These are phyloP conservation scores for Dioszegia aurantiaca DNA, from an alignment of 768 basidiomycete species.

Conservation along the genomic window DNA sequence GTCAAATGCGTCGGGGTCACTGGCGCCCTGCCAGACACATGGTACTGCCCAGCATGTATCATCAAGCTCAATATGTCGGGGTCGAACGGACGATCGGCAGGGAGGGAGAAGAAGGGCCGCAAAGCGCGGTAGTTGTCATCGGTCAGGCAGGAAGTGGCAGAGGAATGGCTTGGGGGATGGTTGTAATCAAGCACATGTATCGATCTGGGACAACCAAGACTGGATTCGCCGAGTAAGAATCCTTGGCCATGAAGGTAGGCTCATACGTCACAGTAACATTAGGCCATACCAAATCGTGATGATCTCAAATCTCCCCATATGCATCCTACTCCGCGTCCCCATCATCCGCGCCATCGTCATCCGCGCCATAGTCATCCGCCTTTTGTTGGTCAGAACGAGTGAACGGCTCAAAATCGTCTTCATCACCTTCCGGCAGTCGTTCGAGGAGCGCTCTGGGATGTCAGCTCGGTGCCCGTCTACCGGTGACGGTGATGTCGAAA, in stretches of 20 bases:
- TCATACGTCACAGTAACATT: not conserved
- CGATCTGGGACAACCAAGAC: too few relatives aligned
- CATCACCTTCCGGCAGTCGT: conserved; percentile 55
- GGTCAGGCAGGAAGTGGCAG: not conserved
- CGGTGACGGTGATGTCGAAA: not conserved
- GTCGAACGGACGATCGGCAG: conserved; percentile 31
- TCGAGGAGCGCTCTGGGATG: conserved; percentile 37
- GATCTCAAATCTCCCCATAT: not conserved
- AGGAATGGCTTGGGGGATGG: not conserved
- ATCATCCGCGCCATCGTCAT: conserved; percentile 33
- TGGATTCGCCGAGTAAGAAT: not conserved
- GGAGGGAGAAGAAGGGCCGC: conserved; percentile 38
- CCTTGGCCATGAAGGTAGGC: not conserved
- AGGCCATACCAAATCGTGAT: not conserved
- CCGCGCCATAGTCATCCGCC: conserved; percentile 26
- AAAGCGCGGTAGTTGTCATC: conserved; percentile 14
- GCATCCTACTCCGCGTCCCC: conserved; percentile 13
- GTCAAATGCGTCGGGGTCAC: conserved; percentile 63
- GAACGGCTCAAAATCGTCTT: conserved; percentile 29
- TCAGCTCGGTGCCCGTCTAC: not conserved
- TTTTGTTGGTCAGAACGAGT: conserved; percentile 20
- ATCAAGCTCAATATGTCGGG: conserved; percentile 46
- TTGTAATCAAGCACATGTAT: too few relatives aligned
- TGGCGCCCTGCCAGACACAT: conserved; percentile 60
- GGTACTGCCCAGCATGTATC: conserved; percentile 63